Percentiles rank a stretch among this genome's conserved stretches.
Evolutionary conservation across 2,329 filamentous ascomycete genomes (phyloP).

Genomic region (Botrytis aclada): DNA sequence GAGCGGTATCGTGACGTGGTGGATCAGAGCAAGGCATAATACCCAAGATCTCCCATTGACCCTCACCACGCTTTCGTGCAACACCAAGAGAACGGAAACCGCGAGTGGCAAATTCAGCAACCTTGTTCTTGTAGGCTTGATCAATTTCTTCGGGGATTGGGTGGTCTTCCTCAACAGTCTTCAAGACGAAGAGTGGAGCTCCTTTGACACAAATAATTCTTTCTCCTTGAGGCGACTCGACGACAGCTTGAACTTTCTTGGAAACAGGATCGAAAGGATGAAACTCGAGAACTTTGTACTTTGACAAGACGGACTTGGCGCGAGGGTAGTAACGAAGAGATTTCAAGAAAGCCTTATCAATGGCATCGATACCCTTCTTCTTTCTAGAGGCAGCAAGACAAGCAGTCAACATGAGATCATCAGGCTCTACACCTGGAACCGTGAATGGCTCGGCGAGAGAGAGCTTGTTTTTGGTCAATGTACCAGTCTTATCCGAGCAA

Average conservation of each 20-base stretch:
- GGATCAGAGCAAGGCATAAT: conserved; percentile 95
- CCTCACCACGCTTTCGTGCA: conserved; percentile 80
- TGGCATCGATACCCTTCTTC: conserved; percentile 93
- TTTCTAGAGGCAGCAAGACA: conserved; percentile 87
- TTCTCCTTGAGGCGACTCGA: conserved; percentile 80
- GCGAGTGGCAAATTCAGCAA: conserved; percentile 86
- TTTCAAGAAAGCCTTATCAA: conserved; percentile 93
- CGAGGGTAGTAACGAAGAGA: conserved; percentile 76
- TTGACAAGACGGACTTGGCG: conserved; percentile 74
- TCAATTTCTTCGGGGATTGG: conserved; percentile 73
- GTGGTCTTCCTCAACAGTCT: conserved; percentile 83
- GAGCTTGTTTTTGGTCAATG: conserved; percentile 90
- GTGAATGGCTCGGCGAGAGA: conserved; percentile 83
- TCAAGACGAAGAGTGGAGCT: conserved; percentile 81
- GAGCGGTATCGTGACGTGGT: conserved; percentile 84
- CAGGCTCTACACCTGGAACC: conserved; percentile 74
- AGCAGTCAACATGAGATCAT: conserved; percentile 89
- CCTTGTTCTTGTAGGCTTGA: conserved; percentile 86
- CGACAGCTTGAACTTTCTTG: conserved; percentile 84
- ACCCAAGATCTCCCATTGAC: conserved; percentile 85
- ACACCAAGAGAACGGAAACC: conserved; percentile 93
- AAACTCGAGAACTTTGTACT: conserved; percentile 84
- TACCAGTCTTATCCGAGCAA: conserved; percentile 93
- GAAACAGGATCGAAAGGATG: conserved; percentile 88
- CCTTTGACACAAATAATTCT: conserved; percentile 88